Conservation (phyloP, 2,329 filamentous ascomycete genomes). For the Beauveria sp. region DNA sequence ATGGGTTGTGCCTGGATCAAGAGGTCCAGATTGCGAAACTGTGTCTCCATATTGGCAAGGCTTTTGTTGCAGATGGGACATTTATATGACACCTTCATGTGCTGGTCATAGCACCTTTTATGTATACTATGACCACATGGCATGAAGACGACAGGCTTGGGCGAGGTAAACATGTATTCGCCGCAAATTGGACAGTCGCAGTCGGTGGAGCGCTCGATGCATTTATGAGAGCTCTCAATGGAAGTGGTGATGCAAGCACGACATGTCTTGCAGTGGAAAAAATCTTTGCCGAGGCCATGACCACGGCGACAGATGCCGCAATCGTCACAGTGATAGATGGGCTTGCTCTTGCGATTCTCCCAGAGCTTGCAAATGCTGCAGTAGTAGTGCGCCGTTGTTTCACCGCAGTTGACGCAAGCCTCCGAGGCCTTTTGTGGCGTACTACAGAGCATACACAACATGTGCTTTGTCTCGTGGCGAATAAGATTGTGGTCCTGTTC, state of each 20-base stretch:
- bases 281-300: slow-evolving; percentile 88
- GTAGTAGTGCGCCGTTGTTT: slow-evolving; percentile 79
- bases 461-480: slow-evolving; percentile 79
- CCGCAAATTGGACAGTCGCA: slow-evolving; percentile 96
- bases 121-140: slow-evolving; percentile 94
- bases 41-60: slow-evolving; percentile 93
- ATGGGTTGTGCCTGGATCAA: slow-evolving; percentile 87
- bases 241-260: slow-evolving; percentile 90
- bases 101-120: slow-evolving; percentile 76
- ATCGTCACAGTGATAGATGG: slow-evolving; percentile 92
- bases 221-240: slow-evolving; percentile 78
- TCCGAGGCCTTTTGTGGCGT: slow-evolving; percentile 77
- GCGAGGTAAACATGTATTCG: slow-evolving; percentile 92
- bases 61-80: slow-evolving; percentile 96
- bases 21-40: slow-evolving; percentile 84
- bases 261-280: slow-evolving; percentile 97
- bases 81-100: slow-evolving; percentile 86
- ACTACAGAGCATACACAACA: slow-evolving; percentile 94
- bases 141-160: slow-evolving; percentile 85
- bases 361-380: slow-evolving; percentile 93
- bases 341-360: slow-evolving; percentile 86
- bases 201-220: slow-evolving; percentile 88
- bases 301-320: slow-evolving; percentile 93
- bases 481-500: slow-evolving; percentile 72
- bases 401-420: slow-evolving; percentile 68